Percentiles rank a stretch among this genome's conserved stretches.
phyloP scores from a whole-genome alignment of 164 flowering plant genomes.

The Akebia trifoliata region DNA sequence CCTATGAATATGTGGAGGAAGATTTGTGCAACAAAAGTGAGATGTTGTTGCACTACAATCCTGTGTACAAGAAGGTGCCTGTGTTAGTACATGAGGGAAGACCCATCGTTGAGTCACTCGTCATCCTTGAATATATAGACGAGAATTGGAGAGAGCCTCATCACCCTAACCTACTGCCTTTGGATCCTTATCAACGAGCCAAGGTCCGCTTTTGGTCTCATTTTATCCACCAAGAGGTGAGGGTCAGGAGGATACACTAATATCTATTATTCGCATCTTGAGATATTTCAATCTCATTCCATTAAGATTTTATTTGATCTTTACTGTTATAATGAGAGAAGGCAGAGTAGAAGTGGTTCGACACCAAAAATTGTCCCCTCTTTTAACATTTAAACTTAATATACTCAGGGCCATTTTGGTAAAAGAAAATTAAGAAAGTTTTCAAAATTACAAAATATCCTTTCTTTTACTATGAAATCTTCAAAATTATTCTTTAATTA shows the following conservation, averaged over 20 bases:
- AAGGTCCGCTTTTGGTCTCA: conserved; percentile 35
- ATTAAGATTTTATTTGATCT: too few relatives aligned
- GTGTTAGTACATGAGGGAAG: conserved; percentile 27
- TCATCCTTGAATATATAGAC: conserved; percentile 36
- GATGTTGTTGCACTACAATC: conserved; percentile 19
- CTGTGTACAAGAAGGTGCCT: conserved; percentile 36
- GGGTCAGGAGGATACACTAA: background rate
- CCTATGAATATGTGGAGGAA: conserved; percentile 22
- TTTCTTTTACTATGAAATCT: too few relatives aligned
- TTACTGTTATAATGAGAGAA: too few relatives aligned
- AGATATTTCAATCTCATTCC: too few relatives aligned
- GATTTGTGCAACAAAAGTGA: conserved; percentile 25
- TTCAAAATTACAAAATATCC: too few relatives aligned
- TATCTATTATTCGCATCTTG: background rate
- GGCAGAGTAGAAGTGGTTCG: too few relatives aligned
- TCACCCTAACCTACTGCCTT: conserved; percentile 18
- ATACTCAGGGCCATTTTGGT: too few relatives aligned
- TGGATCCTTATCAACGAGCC: conserved; percentile 34
- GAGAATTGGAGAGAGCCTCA: conserved; percentile 30
- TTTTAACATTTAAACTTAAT: too few relatives aligned
- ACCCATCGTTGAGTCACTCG: conserved; percentile 26
- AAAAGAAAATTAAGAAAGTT: too few relatives aligned
- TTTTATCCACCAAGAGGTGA: conserved; percentile 22
- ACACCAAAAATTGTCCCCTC: too few relatives aligned
- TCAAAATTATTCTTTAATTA: too few relatives aligned